Evolutionary conservation across 2,329 filamentous ascomycete species (phyloP), one percentile per base, ranked within the genome.

Genomic region (Neoscytalidium dimidiatum): DNA sequence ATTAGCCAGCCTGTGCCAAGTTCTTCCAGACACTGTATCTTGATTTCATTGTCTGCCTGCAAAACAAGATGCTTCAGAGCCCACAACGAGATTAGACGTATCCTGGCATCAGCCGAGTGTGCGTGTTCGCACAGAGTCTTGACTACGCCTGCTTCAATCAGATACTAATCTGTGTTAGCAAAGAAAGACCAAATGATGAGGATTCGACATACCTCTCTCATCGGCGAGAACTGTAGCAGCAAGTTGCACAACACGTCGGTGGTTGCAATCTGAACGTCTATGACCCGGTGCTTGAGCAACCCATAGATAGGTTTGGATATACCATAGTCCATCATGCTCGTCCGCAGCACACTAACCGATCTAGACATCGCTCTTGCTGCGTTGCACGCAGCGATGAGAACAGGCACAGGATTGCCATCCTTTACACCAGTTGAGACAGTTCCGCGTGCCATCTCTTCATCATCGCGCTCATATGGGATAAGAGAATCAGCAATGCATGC

Each of bases 51-150:
- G 19, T 85, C 85, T 5, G 91, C 87, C 23, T 88, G 88, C 68
- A 91, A 85, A 2, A 96, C 90, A 57, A 97, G 85, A 77, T 98
- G 92, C 74, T 98, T 98, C 65, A 99, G 81, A 5, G 93, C 92
- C 94, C 95, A 99, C 1, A 99, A 79, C 23, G 94, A 93, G 71
- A 95, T 93, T 28, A 96, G 83, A 26, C 92, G 88, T 62, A 98
- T 82, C 52, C 89, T 87, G n/a, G 90, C 86, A 72, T 94, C 91
- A 52, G 86, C 84, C 0, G 92, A 95, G 75, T 91, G 91, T 1
- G 94, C 92, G 74, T 97, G 92, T 69, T 91, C 87, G 72, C 93
- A 96, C 1, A 98, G 82, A 0, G 90, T 86, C 67, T 87, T 88
- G 69, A 97, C 84, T 1, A 95, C 86, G 6, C 92, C 92, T 4